Base-by-base conservation (phyloP, 257 asterid genomes). In the Thymus mandschuricus region DNA sequence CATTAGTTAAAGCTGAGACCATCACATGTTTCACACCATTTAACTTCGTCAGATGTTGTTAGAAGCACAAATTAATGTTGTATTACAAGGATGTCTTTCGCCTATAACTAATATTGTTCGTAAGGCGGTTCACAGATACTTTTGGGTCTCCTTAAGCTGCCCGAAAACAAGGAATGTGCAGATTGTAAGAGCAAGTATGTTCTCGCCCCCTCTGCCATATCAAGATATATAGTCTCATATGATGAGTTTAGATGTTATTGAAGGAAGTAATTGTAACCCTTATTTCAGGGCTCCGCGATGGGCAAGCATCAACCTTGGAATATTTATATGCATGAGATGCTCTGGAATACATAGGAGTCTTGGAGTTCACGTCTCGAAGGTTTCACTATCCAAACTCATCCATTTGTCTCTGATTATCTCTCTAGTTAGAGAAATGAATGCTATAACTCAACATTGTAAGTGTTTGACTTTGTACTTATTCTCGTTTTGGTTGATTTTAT, bases 241-340 rank as follows among this genome's bases (percentile, higher is more conserved):
- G 59, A 29, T 56, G 66, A 41, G 27, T 68, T 33, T 33, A 33
- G 41, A 63, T 44, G 38, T 28, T 10, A 28, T 34, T 46, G 30
- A 56, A 27, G n/a, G 31, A 33, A 29, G 5, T 58, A 57, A 48
- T 54, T 58, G 15, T n/a, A n/a, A n/a, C n/a, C n/a, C n/a, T n/a
- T 35, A 15, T 71, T 74, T 35, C 88, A 94, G 97, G 90, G 95
- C 93, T 35, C 99, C 97, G 13, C 73, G 96, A 61, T 94, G 97
- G 99, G 97, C 97, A 27, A 94, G 99, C 68, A 76, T 91, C 77
- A 94, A 94, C 85, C 90, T 94, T 3, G 99, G 99, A 45, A 80
- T 88, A 78, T 94, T 91, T 77, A 88, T 94, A 81, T 91, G 99
- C 74, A 70, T 94, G 97, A 90, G 82, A 73, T 94, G 98, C 73